Evolutionary conservation across 345 rosid genomes (phyloP).

Genomic region (Eutrema heterophyllum): DNA sequence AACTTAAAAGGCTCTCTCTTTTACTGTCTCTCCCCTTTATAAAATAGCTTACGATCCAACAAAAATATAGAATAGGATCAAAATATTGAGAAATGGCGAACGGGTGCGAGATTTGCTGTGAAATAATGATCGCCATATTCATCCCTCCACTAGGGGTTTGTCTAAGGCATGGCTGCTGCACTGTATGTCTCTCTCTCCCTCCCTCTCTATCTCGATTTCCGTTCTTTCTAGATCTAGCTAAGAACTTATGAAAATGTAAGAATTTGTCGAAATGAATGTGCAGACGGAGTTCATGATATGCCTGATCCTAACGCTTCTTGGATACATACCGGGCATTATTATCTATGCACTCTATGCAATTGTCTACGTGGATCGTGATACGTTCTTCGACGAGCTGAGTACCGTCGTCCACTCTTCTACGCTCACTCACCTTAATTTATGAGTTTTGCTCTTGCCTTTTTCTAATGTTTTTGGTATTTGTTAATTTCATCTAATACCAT

Average conservation of each 20-base stretch:
- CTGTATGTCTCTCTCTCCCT: conserved; percentile 34
- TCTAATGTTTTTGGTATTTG: neutral
- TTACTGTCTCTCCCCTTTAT: neutral
- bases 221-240: neutral
- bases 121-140: conserved; percentile 67
- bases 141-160: conserved; percentile 90
- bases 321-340: conserved; percentile 86
- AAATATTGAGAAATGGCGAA: conserved; percentile 46
- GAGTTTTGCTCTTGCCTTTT: neutral
- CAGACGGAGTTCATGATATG: conserved; percentile 85
- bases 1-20: neutral
- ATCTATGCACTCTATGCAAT: conserved; percentile 90
- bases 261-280: neutral
- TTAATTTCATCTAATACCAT: neutral
- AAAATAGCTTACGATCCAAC: neutral
- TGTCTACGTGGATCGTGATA: conserved; percentile 75
- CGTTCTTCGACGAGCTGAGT: conserved; percentile 79
- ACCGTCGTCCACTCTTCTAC: conserved; percentile 73
- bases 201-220: neutral
- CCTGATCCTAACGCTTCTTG: conserved; percentile 67
- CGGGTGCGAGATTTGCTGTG: conserved; percentile 74
- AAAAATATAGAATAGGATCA: neutral
- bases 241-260: neutral
- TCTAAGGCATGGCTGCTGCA: conserved; percentile 89
- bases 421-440: conserved; percentile 15